Evolutionary conservation across 305 asterid genomes (phyloP).

Genomic region (Euphrasia arctica): DNA sequence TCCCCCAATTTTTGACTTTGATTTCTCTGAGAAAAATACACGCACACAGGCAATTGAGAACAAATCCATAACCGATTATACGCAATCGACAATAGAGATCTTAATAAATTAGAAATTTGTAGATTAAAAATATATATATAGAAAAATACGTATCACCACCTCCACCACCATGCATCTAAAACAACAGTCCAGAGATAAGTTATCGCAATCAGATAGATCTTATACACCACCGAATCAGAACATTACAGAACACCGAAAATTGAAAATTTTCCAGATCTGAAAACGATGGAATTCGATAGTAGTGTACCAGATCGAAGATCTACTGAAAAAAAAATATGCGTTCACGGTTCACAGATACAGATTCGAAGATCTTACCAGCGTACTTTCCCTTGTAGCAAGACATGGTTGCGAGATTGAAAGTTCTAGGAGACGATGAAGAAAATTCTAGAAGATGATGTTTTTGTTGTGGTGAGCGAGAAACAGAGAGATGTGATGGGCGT

Average conservation of each 20-base stretch:
- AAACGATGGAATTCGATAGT: background rate
- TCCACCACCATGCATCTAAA: background rate
- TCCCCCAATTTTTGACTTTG: too few species aligned
- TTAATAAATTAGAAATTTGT: background rate
- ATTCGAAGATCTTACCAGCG: slow-evolving; percentile 33
- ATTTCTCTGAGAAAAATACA: too few species aligned
- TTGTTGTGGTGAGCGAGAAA: background rate
- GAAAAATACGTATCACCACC: background rate
- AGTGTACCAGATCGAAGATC: slow-evolving; percentile 22
- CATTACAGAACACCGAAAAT: background rate
- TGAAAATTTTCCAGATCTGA: slow-evolving; percentile 23
- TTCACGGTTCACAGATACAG: background rate
- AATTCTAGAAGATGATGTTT: background rate
- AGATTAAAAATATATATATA: background rate
- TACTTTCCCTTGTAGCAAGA: slow-evolving; percentile 46
- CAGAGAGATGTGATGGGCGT: background rate
- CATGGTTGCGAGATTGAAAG: slow-evolving; percentile 22
- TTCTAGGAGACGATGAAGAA: background rate
- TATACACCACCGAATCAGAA: background rate
- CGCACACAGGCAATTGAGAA: too few species aligned
- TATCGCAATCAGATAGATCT: background rate
- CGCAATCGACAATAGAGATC: background rate
- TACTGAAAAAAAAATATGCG: background rate
- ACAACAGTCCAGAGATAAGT: background rate
- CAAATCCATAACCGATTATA: too few species aligned